Percentiles rank a stretch among this genome's conserved stretches.
These are phyloP conservation scores for Lichtheimia ramosa DNA, from an alignment of 371 early-diverging fungal genomes.

Conservation along the genomic window DNA sequence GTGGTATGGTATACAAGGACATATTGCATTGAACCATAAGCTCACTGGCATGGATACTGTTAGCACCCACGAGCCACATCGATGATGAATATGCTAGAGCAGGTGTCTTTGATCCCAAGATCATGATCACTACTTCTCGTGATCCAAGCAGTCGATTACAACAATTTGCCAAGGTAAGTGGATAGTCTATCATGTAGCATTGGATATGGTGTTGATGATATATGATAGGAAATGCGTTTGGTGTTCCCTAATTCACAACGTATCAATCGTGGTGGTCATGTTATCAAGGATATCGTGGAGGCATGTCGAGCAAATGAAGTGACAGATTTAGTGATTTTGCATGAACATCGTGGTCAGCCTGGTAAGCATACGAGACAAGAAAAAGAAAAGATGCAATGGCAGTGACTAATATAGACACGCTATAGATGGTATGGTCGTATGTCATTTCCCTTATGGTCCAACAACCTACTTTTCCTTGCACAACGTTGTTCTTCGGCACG, in stretches of 20 bases:
- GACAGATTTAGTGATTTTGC: slow-evolving; percentile 95
- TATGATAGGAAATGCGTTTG: slow-evolving; percentile 84
- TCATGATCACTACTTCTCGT: slow-evolving; percentile 97
- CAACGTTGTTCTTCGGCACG: slow-evolving; percentile 97
- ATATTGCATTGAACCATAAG: not conserved
- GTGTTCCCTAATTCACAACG: slow-evolving; percentile 97
- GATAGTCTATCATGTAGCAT: too few species aligned
- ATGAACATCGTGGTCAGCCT: slow-evolving; percentile 98
- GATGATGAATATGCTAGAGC: slow-evolving; percentile 98
- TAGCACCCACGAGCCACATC: slow-evolving; percentile 78
- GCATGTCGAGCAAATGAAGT: slow-evolving; percentile 94
- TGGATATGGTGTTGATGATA: not conserved
- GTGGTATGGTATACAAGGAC: slow-evolving; percentile 40
- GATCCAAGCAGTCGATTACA: slow-evolving; percentile 94
- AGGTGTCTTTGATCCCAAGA: slow-evolving; percentile 92
- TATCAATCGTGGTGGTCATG: slow-evolving; percentile 97
- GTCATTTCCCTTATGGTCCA: slow-evolving; percentile 98
- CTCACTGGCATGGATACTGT: not conserved
- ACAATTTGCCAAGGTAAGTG: slow-evolving; percentile 90
- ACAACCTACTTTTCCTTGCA: slow-evolving; percentile 97
- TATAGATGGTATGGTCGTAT: slow-evolving; percentile 91
- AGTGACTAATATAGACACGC: too few species aligned
- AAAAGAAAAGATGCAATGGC: too few species aligned
- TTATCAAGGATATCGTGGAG: slow-evolving; percentile 94
- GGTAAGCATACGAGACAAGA: slow-evolving; percentile 38